Evolutionary conservation across 2,329 filamentous ascomycete genomes (phyloP).

Genomic region (Phaeosphaeriaceae sp.): DNA sequence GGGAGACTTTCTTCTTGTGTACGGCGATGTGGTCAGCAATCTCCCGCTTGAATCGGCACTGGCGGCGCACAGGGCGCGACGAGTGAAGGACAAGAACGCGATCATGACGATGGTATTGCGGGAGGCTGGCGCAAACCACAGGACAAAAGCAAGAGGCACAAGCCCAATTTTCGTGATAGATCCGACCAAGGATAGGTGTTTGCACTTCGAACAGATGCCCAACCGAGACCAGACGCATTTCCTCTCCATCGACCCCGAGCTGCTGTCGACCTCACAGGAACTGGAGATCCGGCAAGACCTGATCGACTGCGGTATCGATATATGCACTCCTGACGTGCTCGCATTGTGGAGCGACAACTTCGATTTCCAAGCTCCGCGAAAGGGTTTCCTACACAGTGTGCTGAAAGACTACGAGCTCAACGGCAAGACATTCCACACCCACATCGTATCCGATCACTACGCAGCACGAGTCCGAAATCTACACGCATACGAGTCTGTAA

Average conservation of each 20-base stretch:
- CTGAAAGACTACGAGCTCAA: constrained; percentile 97
- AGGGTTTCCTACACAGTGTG: constrained; percentile 89
- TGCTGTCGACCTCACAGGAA: constrained; percentile 76
- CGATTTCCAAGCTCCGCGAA: constrained; percentile 88
- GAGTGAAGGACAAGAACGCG: constrained; percentile 85
- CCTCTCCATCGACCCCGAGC: constrained; percentile 76
- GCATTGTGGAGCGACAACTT: constrained; percentile 98
- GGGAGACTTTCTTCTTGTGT: constrained; percentile 90
- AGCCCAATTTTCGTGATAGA: constrained; percentile 89
- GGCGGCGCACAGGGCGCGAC: constrained; percentile 78
- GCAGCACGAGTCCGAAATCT: constrained; percentile 85
- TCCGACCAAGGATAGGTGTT: constrained; percentile 76
- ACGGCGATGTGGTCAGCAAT: constrained; percentile 92
- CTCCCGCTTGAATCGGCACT: constrained; percentile 82
- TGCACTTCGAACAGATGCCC: constrained; percentile 93
- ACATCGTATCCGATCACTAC: constrained; percentile 83
- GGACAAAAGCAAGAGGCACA: constrained; percentile 77
- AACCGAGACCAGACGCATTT: constrained; percentile 70
- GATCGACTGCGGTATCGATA: constrained; percentile 94
- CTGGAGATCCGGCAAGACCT: constrained; percentile 86
- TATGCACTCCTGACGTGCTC: constrained; percentile 94
- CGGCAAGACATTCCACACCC: constrained; percentile 93
- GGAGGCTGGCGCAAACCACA: constrained; percentile 75
- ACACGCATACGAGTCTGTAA: constrained; percentile 88
- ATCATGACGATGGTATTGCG: constrained; percentile 97